Conservation (phyloP, 129 eudicot species). For the Lactuca saligna region DNA sequence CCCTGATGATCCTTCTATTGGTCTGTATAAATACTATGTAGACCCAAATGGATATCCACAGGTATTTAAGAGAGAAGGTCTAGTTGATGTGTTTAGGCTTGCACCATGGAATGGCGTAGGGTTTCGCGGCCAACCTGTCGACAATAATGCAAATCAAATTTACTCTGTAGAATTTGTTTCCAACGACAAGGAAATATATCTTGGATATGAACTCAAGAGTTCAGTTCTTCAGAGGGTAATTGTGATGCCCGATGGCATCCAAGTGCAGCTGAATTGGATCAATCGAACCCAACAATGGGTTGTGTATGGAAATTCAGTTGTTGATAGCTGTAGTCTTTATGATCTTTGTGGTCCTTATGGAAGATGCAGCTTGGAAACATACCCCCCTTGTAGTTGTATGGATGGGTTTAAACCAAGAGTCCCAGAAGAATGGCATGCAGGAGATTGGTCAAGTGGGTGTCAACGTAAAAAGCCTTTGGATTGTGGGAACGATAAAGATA, state of each 20-base stretch:
- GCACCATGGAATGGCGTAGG: conserved; percentile 49
- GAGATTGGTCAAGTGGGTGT: conserved; percentile 39
- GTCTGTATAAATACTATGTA: not conserved
- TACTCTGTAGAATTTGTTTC: conserved; percentile 6
- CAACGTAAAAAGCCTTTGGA: conserved; percentile 16
- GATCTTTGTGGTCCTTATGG: conserved; percentile 36
- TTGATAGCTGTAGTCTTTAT: conserved; percentile 17
- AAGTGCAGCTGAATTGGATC: conserved; percentile 20
- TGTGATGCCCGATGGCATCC: conserved; percentile 21
- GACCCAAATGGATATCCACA: conserved; percentile 30
- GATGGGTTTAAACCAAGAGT: conserved; percentile 27
- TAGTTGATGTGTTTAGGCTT: not conserved
- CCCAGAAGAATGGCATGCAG: conserved; percentile 21
- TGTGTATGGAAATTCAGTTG: not conserved
- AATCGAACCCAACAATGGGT: conserved; percentile 18
- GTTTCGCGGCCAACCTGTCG: conserved; percentile 19
- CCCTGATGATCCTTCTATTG: conserved; percentile 26
- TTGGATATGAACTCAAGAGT: conserved; percentile 2
- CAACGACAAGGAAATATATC: conserved; percentile 15
- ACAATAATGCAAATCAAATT: conserved; percentile 1
- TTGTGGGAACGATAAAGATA: conserved; percentile 19
- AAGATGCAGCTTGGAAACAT: conserved; percentile 26
- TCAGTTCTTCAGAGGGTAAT: conserved; percentile 11
- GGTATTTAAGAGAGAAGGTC: not conserved
- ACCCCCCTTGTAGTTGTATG: conserved; percentile 35